Percentiles rank a stretch among this genome's conserved stretches.
Conservation (phyloP, 495 filamentous ascomycete genomes). For the Cryomyces minteri region DNA sequence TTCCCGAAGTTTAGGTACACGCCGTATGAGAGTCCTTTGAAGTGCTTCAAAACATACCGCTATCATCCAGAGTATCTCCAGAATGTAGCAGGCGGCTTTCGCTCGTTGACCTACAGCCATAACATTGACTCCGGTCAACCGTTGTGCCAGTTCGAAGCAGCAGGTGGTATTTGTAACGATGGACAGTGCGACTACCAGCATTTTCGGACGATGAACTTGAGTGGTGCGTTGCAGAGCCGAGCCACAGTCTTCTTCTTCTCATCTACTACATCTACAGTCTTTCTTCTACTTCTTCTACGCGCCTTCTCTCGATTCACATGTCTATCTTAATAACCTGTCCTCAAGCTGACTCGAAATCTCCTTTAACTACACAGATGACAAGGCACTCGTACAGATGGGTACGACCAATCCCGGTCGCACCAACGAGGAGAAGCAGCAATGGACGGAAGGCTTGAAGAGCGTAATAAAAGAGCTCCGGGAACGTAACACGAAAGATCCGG, state of each 20-base stretch:
- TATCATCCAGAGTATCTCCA: constrained; percentile 62
- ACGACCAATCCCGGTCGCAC: constrained; percentile 48
- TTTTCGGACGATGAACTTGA: constrained; percentile 53
- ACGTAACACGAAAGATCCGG: constrained; percentile 62
- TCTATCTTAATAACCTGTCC: constrained; percentile 16
- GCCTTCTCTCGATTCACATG: constrained; percentile 10
- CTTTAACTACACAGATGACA: constrained; percentile 45
- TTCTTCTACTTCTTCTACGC: neutral
- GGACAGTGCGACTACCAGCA: constrained; percentile 56
- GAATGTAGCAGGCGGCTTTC: constrained; percentile 53
- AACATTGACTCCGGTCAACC: constrained; percentile 55
- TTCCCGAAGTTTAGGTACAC: constrained; percentile 26
- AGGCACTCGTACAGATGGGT: constrained; percentile 69
- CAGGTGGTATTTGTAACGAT: constrained; percentile 62
- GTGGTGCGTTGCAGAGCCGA: constrained; percentile 45
- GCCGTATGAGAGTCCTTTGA: constrained; percentile 70
- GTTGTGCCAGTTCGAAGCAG: constrained; percentile 57
- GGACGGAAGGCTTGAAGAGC: constrained; percentile 54
- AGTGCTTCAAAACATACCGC: constrained; percentile 69
- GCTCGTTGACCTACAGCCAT: constrained; percentile 85
- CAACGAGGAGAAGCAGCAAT: constrained; percentile 50
- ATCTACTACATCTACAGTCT: neutral
- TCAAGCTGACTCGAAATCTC: constrained; percentile 34
- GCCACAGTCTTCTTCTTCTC: neutral
- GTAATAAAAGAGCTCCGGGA: constrained; percentile 58